phyloP scores from a whole-genome alignment of 192 early-diverging fungal species.

The Coemansia sp. region DNA sequence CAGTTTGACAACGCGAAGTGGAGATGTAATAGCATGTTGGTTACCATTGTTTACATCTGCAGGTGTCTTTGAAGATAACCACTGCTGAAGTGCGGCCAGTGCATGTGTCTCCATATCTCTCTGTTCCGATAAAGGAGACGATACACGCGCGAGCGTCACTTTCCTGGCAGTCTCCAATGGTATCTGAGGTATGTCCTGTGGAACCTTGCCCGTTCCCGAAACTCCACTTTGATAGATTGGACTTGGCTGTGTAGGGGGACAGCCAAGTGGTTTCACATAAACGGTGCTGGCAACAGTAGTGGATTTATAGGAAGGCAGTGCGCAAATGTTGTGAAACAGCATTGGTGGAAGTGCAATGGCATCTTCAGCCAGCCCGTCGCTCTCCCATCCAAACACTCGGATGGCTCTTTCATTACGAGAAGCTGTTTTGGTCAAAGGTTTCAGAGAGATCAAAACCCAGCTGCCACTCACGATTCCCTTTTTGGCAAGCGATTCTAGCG shows the following conservation, averaged over 20 bases:
- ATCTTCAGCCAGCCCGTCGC: background rate
- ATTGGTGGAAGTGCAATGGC: conserved; percentile 34
- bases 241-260: conserved; percentile 15
- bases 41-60: too few species aligned
- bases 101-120: conserved; percentile 34
- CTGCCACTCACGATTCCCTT: conserved; percentile 43
- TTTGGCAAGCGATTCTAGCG: conserved; percentile 26
- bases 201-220: background rate
- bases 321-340: conserved; percentile 21
- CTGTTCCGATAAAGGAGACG: conserved; percentile 43
- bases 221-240: conserved; percentile 8
- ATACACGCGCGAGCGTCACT: conserved; percentile 30
- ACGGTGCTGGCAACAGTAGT: background rate
- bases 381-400: conserved; percentile 34
- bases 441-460: conserved; percentile 27
- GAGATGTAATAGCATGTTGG: background rate
- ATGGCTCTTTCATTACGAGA: conserved; percentile 20
- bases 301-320: background rate
- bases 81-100: conserved; percentile 34
- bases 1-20: conserved; percentile 30
- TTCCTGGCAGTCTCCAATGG: conserved; percentile 31
- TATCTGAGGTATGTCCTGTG: conserved; percentile 9
- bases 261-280: conserved; percentile 25
- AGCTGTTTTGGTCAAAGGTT: background rate
- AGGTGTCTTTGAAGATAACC: conserved; percentile 11